phyloP scores from a whole-genome alignment of 2,329 filamentous ascomycete genomes.

The Anisogramma anomala region DNA sequence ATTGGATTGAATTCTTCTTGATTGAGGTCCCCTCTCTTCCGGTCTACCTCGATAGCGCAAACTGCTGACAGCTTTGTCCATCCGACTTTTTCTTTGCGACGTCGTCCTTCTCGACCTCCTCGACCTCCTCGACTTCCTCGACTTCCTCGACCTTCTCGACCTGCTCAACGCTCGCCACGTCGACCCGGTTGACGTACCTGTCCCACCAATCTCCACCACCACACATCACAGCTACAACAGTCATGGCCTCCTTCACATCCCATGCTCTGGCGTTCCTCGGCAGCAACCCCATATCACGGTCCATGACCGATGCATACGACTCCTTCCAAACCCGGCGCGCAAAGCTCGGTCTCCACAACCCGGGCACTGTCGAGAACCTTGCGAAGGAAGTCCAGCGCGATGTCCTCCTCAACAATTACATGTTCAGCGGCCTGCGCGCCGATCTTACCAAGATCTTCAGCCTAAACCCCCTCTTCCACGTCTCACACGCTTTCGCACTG shows the following conservation, averaged over 20 bases:
- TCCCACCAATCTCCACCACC: neutral
- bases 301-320: constrained; percentile 65
- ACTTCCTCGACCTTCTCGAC: too few species aligned
- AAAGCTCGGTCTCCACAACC: constrained; percentile 80
- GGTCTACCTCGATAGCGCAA: constrained; percentile 1
- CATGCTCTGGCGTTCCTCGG: constrained; percentile 55
- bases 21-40: neutral
- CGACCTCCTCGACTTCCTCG: too few species aligned
- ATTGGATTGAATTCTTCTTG: too few species aligned
- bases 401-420: constrained; percentile 90
- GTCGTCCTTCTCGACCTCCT: constrained; percentile 15
- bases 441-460: constrained; percentile 96
- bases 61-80: constrained; percentile 10
- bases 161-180: too few species aligned
- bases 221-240: constrained; percentile 20
- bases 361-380: constrained; percentile 77
- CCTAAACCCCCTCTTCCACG: constrained; percentile 86
- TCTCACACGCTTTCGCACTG: constrained; percentile 93
- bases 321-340: constrained; percentile 77
- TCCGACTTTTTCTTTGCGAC: constrained; percentile 14
- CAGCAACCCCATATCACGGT: constrained; percentile 60
- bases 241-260: constrained; percentile 37
- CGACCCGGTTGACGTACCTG: too few species aligned
- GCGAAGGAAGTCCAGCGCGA: constrained; percentile 89
- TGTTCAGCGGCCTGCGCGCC: constrained; percentile 91